Evolutionary conservation across 371 early-diverging fungal genomes (phyloP), one percentile per base, ranked within the genome.

Genomic region (Mucor lusitanicus): DNA sequence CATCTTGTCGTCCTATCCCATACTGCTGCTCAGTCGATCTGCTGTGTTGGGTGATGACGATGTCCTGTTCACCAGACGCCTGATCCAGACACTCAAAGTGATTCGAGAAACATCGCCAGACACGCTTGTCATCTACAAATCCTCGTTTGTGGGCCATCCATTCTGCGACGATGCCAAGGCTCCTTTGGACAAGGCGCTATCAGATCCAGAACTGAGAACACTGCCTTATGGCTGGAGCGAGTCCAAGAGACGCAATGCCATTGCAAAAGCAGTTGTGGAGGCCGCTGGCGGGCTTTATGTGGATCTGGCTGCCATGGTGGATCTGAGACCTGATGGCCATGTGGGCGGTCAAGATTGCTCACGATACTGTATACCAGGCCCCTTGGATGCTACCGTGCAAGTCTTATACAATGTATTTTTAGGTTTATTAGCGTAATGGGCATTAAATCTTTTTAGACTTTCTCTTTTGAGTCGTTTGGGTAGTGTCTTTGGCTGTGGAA

Each of bases 341-440:
- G 72, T 88, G 39, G 89, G 87, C 13, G 81, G 82, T 13, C 80
- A 78, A 8, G 89, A 88, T 58, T 88, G 89, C 64, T 46, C 84
- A 8, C 71, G 89, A 54, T 88, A 86, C 68, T 88, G 87, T 75
- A 87, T 87, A n/a, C 89, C 89, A 2, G 89, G 89, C 19, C 89
- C 89, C 0, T 27, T 82, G 35, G 89, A 88, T 74, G 81, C 78
- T 6, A 87, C 85, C 68, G 73, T 75, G 5, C 77, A 82, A 37
- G 68, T 88, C 6, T 60, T 87, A 27, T 87, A 84, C 50, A 76
- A 88, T 58, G 74, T 77, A 0, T 77, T 87, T 63, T 40, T 73
- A 23, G 65, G 37, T 19, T 67, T 75, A 61, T 74, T 46, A 32
- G 19, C 25, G 30, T 12, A 27, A 12, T 62, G 32, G n/a, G 3